A percentile compares a stretch with the other conserved stretches of the same genome.
phyloP scores from a whole-genome alignment of 2,329 filamentous ascomycete species.

The Pezicula carpinea region DNA sequence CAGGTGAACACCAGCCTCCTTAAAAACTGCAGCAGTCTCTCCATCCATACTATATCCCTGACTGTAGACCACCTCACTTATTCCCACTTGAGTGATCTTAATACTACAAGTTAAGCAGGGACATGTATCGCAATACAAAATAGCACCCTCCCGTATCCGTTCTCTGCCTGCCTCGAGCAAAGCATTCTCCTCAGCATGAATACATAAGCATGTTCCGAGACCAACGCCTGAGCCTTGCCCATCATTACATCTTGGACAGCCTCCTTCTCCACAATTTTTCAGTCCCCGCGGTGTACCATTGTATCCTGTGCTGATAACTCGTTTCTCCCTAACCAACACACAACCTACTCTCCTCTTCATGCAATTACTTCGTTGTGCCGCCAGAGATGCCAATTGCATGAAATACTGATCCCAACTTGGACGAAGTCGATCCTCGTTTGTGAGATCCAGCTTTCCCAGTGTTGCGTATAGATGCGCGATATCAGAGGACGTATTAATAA shows the following conservation, averaged over 20 bases:
- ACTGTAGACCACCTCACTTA: slow-evolving; percentile 91
- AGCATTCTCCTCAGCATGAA: slow-evolving; percentile 98
- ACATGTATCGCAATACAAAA: slow-evolving; percentile 93
- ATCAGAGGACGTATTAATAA: slow-evolving; percentile 78
- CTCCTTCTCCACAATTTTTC: slow-evolving; percentile 87
- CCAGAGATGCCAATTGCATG: slow-evolving; percentile 91
- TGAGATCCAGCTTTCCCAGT: slow-evolving; percentile 70
- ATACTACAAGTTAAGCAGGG: slow-evolving; percentile 97
- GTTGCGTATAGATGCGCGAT: slow-evolving; percentile 67
- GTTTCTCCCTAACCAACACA: slow-evolving; percentile 78
- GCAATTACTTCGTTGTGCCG: slow-evolving; percentile 87
- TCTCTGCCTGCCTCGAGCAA: slow-evolving; percentile 91
- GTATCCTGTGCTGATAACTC: slow-evolving; percentile 93
- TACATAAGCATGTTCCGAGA: slow-evolving; percentile 83
- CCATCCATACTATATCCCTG: slow-evolving; percentile 93
- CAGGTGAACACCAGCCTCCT: slow-evolving; percentile 76
- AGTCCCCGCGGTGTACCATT: slow-evolving; percentile 93
- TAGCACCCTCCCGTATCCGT: slow-evolving; percentile 74
- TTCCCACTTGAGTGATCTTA: slow-evolving; percentile 96
- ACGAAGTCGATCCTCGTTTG: slow-evolving; percentile 72
- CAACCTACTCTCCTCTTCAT: slow-evolving; percentile 97
- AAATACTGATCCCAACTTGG: slow-evolving; percentile 97
- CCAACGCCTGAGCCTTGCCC: slow-evolving; percentile 64
- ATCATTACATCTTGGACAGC: slow-evolving; percentile 82
- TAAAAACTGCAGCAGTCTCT: slow-evolving; percentile 76